phyloP scores from a whole-genome alignment of 2,329 filamentous ascomycete species.

The Apiospora marii region DNA sequence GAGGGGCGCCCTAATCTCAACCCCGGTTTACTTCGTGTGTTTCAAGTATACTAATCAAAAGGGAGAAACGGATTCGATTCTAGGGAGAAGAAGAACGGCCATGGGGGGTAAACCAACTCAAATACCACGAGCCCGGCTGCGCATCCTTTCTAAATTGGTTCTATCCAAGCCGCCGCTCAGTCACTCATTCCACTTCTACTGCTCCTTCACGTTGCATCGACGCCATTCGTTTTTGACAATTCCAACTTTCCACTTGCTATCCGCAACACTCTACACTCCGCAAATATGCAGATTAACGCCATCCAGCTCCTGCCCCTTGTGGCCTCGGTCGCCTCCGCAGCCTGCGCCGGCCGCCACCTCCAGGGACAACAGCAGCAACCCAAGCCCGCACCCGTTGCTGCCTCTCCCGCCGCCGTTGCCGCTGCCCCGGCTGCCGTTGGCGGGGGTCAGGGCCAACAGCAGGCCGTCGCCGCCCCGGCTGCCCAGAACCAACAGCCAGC shows the following conservation, averaged over 20 bases:
- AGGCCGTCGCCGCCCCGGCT: not conserved
- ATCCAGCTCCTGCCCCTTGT: not conserved
- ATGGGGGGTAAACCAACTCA: not conserved
- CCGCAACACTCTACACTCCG: not conserved
- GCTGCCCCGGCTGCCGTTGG: not conserved
- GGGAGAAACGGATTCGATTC: not conserved
- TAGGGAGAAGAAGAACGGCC: not conserved
- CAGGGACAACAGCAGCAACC: not conserved
- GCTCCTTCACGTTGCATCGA: not conserved
- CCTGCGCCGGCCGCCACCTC: not conserved
- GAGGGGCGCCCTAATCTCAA: not conserved
- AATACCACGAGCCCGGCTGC: not conserved
- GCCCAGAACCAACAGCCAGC: not conserved
- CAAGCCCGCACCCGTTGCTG: not conserved
- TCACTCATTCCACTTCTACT: not conserved
- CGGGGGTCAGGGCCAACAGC: not conserved
- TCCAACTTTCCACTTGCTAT: not conserved
- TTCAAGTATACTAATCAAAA: constrained; percentile 5
- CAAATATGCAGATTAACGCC: not conserved
- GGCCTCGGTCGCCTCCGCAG: not conserved
- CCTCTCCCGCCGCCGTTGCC: not conserved
- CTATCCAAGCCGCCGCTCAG: not conserved
- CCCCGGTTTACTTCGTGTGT: not conserved
- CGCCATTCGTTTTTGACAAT: not conserved
- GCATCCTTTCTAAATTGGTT: not conserved